Conservation (phyloP, 2,329 filamentous ascomycete genomes). For the Fusarium duplospermum region DNA sequence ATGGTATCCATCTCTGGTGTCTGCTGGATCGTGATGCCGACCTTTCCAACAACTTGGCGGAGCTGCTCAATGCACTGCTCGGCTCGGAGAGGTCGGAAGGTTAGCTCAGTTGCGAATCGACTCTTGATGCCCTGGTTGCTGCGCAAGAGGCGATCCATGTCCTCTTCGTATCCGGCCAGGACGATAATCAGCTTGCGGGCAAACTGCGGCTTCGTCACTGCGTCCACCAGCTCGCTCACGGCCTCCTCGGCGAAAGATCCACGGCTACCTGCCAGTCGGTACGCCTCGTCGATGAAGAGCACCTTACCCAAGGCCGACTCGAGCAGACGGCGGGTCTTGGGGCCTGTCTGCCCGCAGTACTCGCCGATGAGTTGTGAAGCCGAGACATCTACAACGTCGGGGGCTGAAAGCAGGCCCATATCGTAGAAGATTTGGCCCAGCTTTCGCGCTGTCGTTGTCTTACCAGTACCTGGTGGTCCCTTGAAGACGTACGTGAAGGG, state of each 20-base stretch:
- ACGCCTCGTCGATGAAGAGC: constrained; percentile 78
- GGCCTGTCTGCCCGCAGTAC: constrained; percentile 76
- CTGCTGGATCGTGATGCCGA: constrained; percentile 46
- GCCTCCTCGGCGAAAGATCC: constrained; percentile 68
- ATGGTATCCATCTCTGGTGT: constrained; percentile 38
- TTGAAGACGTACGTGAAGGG: constrained; percentile 77
- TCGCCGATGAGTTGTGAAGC: constrained; percentile 75
- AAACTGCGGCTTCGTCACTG: constrained; percentile 66
- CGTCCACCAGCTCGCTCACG: constrained; percentile 63
- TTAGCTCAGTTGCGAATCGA: constrained; percentile 70
- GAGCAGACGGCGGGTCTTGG: constrained; percentile 69
- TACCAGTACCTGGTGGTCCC: constrained; percentile 74
- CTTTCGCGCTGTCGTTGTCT: constrained; percentile 75
- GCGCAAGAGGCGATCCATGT: constrained; percentile 72
- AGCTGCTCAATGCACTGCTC: constrained; percentile 62
- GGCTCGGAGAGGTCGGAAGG: constrained; percentile 63
- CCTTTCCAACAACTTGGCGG: constrained; percentile 45
- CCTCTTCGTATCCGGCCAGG: constrained; percentile 73
- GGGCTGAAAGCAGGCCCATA: constrained; percentile 73
- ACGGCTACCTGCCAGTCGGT: constrained; percentile 64
- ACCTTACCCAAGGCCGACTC: constrained; percentile 74
- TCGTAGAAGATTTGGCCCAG: constrained; percentile 81
- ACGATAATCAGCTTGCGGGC: constrained; percentile 71
- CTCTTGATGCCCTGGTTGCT: constrained; percentile 72
- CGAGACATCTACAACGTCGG: constrained; percentile 73